These are phyloP conservation scores for Pezicula rhizophila DNA, from an alignment of 2,329 filamentous ascomycete genomes.

Conservation along the genomic window DNA sequence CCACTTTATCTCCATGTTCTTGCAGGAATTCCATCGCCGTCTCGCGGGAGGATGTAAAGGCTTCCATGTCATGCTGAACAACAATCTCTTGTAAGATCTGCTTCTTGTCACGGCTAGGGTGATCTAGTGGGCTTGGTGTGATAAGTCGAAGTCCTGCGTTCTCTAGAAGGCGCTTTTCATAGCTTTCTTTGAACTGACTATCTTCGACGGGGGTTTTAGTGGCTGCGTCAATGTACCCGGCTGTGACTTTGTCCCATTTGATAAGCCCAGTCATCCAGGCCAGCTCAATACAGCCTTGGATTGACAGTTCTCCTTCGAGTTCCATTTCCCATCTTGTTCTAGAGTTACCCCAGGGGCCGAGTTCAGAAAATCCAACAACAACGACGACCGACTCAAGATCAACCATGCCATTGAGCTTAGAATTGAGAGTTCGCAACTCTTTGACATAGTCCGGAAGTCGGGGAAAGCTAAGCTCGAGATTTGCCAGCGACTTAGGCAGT, in stretches of 20 bases:
- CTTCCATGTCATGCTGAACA: too few species aligned
- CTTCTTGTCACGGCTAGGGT: too few species aligned
- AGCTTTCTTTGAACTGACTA: constrained; percentile 94
- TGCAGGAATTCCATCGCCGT: too few species aligned
- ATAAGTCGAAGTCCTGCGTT: too few species aligned
- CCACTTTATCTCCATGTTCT: too few species aligned
- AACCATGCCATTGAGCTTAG: constrained; percentile 75
- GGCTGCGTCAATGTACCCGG: too few species aligned
- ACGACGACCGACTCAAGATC: constrained; percentile 8
- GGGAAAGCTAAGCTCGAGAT: constrained; percentile 94
- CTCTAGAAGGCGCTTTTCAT: too few species aligned
- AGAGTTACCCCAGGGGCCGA: constrained; percentile 94
- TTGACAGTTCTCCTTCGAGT: constrained; percentile 85
- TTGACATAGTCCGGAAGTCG: constrained; percentile 84
- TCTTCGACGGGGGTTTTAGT: too few species aligned
- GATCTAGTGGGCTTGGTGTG: too few species aligned
- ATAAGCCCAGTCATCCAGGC: constrained; percentile 99
- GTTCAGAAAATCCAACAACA: constrained; percentile 79
- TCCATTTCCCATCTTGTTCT: constrained; percentile 99
- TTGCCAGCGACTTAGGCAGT: constrained; percentile 60
- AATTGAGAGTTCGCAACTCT: constrained; percentile 76
- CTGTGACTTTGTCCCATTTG: constrained; percentile 93
- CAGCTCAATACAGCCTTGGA: constrained; percentile 96
- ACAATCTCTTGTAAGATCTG: too few species aligned
- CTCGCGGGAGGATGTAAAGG: too few species aligned